A percentile compares a stretch with the other conserved stretches of the same genome.
Conservation (phyloP, 116 monocot genomes). For the Thalassia testudinum region DNA sequence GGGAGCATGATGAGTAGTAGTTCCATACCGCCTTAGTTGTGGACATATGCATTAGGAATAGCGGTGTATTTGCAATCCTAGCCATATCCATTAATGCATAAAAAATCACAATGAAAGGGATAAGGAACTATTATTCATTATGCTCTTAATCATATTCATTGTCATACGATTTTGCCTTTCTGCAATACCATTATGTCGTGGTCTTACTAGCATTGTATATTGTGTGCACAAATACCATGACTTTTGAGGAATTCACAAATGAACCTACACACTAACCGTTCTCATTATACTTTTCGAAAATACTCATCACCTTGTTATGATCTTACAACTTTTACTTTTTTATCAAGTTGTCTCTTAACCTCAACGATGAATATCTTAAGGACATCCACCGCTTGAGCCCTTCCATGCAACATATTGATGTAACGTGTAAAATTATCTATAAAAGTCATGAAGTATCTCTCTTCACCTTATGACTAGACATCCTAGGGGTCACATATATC, state of each 20-base stretch:
- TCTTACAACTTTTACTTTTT: background rate
- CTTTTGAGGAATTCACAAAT: background rate
- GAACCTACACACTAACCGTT: background rate
- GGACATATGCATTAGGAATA: background rate
- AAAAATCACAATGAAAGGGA: background rate
- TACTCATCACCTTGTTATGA: background rate
- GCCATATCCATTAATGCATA: too few species aligned
- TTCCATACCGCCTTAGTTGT: background rate
- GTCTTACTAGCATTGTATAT: background rate
- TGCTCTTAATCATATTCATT: background rate
- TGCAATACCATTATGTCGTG: background rate
- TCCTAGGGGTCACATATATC: background rate
- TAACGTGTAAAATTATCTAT: conserved; percentile 1
- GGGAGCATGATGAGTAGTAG: background rate
- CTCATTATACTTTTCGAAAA: background rate
- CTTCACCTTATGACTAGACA: background rate
- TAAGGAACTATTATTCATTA: background rate
- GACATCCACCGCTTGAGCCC: background rate
- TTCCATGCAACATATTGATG: background rate
- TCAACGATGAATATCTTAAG: background rate
- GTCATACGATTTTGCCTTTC: background rate
- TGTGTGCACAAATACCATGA: background rate
- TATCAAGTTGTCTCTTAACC: background rate
- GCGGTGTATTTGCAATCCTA: too few species aligned
- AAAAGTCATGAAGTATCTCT: conserved; percentile 1